Evolutionary conservation across 768 basidiomycete genomes (phyloP), one percentile per base, ranked within the genome.

Genomic region (Xerocomellus intermedius): DNA sequence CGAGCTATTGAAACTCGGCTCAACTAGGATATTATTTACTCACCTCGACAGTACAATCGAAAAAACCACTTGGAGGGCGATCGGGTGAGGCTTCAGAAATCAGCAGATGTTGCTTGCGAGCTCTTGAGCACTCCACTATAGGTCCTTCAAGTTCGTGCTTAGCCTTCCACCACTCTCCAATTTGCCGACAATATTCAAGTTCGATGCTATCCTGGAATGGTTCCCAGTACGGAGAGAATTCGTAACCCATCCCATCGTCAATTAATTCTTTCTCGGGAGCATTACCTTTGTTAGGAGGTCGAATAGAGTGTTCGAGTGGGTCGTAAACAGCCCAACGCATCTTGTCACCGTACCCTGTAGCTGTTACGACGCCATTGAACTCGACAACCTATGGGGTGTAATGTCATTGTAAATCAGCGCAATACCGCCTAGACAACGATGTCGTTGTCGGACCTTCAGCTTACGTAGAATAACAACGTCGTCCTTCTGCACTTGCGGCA

Each of bases 21-120:
- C 30, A 30, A 4, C 14, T n/a, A 9, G 3, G 4, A 26, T 24
- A 26, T 17, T 12, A 30, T 32, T 33, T 41, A n/a, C 74, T 60
- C 57, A 85, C 86, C 75, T 86, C 81, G 16, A 84, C 74, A 0
- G 82, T 84, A 45, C 84, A 86, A 51, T 86, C 76, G 64, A 87
- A 86, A 65, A 77, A 87, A 1, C 82, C 81, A 21, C 56, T 47
- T 2, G 81, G 80, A 12, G 67, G 67, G 19, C 71, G 69, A 45
- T 74, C 63, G 1, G 82, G 81, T 9, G 73, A 73, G 13, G 74
- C 76, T 42, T 84, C 80, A n/a, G 74, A 74, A 51, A 86, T 73
- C 17, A 84, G 66, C 24, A 74, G 69, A 57, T 84, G 84, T 41
- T 68, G 64, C 44, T 79, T 75, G 36, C 3, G 44, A 42, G 22